Conservation (phyloP, 2,329 filamentous ascomycete genomes). For the Colletotrichum theobromicola region DNA sequence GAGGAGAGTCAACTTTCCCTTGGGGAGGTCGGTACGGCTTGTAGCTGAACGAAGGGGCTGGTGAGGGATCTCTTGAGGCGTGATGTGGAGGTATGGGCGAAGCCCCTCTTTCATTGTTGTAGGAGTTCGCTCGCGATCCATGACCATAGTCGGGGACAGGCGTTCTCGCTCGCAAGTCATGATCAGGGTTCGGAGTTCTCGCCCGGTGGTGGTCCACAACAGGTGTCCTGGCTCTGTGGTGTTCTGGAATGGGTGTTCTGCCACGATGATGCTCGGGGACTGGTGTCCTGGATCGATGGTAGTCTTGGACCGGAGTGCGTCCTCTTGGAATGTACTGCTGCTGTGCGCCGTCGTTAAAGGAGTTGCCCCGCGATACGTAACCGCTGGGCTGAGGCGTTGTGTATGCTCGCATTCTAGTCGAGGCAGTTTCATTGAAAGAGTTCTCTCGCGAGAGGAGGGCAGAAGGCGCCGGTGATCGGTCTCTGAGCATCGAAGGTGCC, state of each 20-base stretch:
- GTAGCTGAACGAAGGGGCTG: conserved; percentile 38
- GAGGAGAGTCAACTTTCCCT: conserved; percentile 62
- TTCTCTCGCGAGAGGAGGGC: conserved; percentile 23
- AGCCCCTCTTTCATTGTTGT: conserved; percentile 38
- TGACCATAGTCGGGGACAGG: conserved; percentile 6
- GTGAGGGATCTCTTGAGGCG: conserved; percentile 41
- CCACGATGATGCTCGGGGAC: neutral
- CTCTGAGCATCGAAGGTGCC: conserved; percentile 16
- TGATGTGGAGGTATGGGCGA: conserved; percentile 34
- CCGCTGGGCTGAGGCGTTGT: conserved; percentile 14
- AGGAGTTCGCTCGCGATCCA: conserved; percentile 25
- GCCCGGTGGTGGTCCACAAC: neutral
- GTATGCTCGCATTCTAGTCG: conserved; percentile 22
- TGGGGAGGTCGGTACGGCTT: conserved; percentile 30
- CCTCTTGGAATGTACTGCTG: conserved; percentile 18
- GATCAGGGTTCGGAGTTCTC: neutral
- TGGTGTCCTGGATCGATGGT: neutral
- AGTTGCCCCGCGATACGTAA: conserved; percentile 19
- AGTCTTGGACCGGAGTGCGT: conserved; percentile 2
- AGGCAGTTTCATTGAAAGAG: conserved; percentile 18
- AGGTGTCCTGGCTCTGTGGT: neutral
- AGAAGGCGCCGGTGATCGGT: conserved; percentile 20
- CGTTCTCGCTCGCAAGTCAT: conserved; percentile 16
- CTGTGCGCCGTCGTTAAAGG: conserved; percentile 20
- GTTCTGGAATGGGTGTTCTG: neutral